phyloP scores from a whole-genome alignment of 345 rosid genomes.

The Nasturtium officinale region DNA sequence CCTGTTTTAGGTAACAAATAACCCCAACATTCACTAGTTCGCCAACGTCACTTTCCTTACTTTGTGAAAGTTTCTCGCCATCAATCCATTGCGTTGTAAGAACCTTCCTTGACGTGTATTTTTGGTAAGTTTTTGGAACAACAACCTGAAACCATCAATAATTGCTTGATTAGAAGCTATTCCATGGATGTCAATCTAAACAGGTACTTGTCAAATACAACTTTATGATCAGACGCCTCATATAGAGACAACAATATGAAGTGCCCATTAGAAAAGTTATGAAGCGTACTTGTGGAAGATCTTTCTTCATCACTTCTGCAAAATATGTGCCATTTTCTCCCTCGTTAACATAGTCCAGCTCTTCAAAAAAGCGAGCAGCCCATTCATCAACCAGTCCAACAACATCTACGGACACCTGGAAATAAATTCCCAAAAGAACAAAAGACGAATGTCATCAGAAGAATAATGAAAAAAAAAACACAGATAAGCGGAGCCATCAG shows the following conservation, averaged over 20 bases:
- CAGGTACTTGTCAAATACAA: constrained; percentile 1
- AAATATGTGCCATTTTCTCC: constrained; percentile 88
- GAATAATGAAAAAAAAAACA: not conserved
- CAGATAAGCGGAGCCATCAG: constrained; percentile 30
- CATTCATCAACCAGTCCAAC: constrained; percentile 99
- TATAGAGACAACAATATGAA: not conserved
- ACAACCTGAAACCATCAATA: constrained; percentile 60
- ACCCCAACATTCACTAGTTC: constrained; percentile 96
- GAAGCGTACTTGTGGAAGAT: constrained; percentile 91
- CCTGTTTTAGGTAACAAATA: constrained; percentile 98
- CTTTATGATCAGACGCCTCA: not conserved
- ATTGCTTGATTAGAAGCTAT: constrained; percentile 14
- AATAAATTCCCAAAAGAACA: constrained; percentile 4
- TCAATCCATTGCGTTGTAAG: constrained; percentile 89
- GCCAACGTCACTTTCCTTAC: constrained; percentile 94
- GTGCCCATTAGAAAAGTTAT: constrained; percentile 4
- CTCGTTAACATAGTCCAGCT: constrained; percentile 93
- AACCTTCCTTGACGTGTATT: constrained; percentile 93
- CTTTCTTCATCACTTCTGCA: constrained; percentile 96
- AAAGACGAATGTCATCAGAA: constrained; percentile 4
- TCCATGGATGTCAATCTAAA: constrained; percentile 6
- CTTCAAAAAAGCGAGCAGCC: constrained; percentile 98
- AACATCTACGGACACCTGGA: constrained; percentile 80
- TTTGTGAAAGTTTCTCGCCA: constrained; percentile 92
- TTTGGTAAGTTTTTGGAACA: constrained; percentile 76